Base-by-base conservation (phyloP, 2,329 filamentous ascomycete genomes). In the Colletotrichum australisinense region DNA sequence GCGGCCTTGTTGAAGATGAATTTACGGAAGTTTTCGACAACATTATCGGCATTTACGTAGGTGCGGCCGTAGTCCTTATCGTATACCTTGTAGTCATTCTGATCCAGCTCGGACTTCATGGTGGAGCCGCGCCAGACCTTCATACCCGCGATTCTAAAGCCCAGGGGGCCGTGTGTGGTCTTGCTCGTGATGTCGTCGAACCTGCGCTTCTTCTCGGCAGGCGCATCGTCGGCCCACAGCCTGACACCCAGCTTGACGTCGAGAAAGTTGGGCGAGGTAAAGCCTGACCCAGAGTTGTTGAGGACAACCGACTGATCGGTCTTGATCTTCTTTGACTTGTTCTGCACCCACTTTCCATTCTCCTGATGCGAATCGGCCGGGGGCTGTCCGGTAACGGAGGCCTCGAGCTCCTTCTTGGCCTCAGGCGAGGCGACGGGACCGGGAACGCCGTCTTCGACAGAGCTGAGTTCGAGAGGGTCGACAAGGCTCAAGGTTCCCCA, bases 191-290 rank as follows among this genome's bases (percentile, higher is more conserved):
- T 90, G 79, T 89, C 86, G 76, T 91, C 87, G 78, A 93, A 92
- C 35, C 90, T 87, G 46, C 83, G 79, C 77, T 88, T 88, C 84
- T 93, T 93, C 78, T 90, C 86, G 30, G 81, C 76, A 0, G 89
- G 87, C 28, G 91, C 91, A 75, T 92, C 87, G 73, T 97, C 94
- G 16, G 94, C 96, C 93, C 95, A 98, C 6, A 99, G 85, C 38
- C 94, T 90, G 63, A 92, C 89, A 56, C 97, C 97, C 24, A 99
- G 90, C 85, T 99, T 99, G 76, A 97, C 90, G 80, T 99, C 97
- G 71, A 99, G 86, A 8, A 99, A 95, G 78, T 98, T 98, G 7
- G 97, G 95, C 72, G 90, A 89, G 78, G 89, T 90, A 86, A 95
- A 98, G 1, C 94, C 95, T 76, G 90, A 89, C 0, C 95, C 92